phyloP scores from a whole-genome alignment of 768 basidiomycete species.

The Collybia mongolica region DNA sequence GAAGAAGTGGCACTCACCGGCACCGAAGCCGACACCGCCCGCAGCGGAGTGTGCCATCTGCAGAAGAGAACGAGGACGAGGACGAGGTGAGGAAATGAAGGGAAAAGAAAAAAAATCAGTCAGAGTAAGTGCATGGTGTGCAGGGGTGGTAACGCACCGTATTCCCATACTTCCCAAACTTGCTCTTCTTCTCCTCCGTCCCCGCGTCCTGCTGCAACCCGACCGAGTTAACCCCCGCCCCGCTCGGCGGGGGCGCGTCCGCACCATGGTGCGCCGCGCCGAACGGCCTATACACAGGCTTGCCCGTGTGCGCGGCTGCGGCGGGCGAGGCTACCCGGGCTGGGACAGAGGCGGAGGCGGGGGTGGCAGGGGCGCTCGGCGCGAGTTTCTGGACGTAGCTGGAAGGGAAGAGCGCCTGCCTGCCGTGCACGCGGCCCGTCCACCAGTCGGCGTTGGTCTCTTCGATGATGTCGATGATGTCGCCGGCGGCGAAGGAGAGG shows the following conservation, averaged over 20 bases:
- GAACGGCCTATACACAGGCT: constrained; percentile 17
- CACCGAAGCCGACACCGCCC: constrained; percentile 75
- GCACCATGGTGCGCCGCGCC: constrained; percentile 7
- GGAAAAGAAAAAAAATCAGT: too few species aligned
- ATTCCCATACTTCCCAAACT: constrained; percentile 46
- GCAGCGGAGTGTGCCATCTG: constrained; percentile 54
- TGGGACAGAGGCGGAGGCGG: constrained; percentile 9
- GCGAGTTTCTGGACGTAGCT: constrained; percentile 63
- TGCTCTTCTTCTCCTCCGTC: constrained; percentile 50
- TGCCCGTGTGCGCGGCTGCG: not conserved
- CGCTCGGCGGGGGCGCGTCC: constrained; percentile 1
- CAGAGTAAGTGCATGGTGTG: not conserved
- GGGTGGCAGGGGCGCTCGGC: constrained; percentile 7
- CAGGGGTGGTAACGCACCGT: constrained; percentile 33
- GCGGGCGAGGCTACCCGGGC: not conserved
- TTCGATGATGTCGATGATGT: constrained; percentile 69
- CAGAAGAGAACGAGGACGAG: not conserved
- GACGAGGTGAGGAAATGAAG: too few species aligned
- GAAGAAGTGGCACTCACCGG: constrained; percentile 38
- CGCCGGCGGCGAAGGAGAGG: constrained; percentile 70
- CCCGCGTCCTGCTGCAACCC: constrained; percentile 24
- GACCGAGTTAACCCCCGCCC: constrained; percentile 9
- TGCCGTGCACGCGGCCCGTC: constrained; percentile 65
- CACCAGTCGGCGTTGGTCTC: constrained; percentile 87
- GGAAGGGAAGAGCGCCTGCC: constrained; percentile 73